These are phyloP conservation scores for Asclepias syriaca DNA, from an alignment of 257 asterid species.

Conservation along the genomic window DNA sequence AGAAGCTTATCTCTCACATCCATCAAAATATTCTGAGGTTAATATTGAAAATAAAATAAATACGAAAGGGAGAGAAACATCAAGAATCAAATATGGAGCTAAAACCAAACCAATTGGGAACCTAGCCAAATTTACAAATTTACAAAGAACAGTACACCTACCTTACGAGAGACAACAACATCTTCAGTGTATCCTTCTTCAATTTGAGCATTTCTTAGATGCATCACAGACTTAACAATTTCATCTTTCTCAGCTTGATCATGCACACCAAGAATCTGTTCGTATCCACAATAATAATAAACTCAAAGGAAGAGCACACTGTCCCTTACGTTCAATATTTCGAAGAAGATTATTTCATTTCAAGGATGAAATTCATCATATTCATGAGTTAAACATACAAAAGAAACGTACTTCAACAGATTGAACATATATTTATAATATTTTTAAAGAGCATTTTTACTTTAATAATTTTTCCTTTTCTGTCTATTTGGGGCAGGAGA, in stretches of 20 bases:
- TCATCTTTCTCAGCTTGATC: conserved; percentile 94
- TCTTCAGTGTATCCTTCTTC: conserved; percentile 96
- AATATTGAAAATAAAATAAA: conserved; percentile 19
- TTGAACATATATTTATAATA: too few relatives aligned
- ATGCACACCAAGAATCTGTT: conserved; percentile 84
- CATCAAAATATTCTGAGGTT: conserved; percentile 70
- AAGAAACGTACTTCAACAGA: not conserved
- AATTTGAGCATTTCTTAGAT: conserved; percentile 72
- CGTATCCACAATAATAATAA: not conserved
- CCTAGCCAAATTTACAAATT: conserved; percentile 5
- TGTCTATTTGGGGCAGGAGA: not conserved
- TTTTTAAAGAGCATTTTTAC: not conserved
- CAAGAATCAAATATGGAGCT: not conserved
- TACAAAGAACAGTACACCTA: conserved; percentile 17
- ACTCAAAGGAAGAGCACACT: not conserved
- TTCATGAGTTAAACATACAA: not conserved
- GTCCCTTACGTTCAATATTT: not conserved
- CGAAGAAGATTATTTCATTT: not conserved
- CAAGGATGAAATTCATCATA: not conserved
- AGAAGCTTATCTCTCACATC: conserved; percentile 97
- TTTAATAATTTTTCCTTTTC: not conserved
- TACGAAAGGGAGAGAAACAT: conserved; percentile 5
- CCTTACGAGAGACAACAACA: conserved; percentile 84
- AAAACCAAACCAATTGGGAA: not conserved
- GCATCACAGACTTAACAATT: conserved; percentile 84